Evolutionary conservation across 2,329 filamentous ascomycete species (phyloP).

Genomic region (Orbilia ellipsospora): DNA sequence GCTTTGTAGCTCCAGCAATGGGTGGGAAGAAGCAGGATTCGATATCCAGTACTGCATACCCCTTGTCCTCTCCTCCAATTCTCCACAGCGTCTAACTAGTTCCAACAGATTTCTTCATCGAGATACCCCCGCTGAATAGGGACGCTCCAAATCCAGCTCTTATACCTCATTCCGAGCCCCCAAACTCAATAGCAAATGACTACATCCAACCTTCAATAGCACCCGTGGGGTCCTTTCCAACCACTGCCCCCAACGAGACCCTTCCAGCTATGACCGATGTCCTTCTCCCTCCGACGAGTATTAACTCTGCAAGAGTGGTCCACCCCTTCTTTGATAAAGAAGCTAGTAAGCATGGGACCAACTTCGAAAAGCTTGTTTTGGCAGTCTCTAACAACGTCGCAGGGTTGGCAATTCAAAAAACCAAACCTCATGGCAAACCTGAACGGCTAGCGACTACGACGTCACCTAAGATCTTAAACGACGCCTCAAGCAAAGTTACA

Average conservation of each 20-base stretch:
- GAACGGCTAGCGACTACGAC: conserved; percentile 17
- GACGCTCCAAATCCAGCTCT: conserved; percentile 4
- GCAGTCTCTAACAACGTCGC: not conserved
- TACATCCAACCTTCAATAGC: not conserved
- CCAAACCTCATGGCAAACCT: conserved; percentile 27
- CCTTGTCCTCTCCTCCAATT: not conserved
- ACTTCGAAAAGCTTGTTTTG: not conserved
- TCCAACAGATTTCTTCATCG: conserved; percentile 46
- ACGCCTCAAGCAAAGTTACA: conserved; percentile 29
- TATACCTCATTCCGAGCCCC: not conserved
- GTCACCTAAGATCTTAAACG: conserved; percentile 4
- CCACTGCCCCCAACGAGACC: conserved; percentile 9
- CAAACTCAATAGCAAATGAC: not conserved
- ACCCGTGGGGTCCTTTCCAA: not conserved
- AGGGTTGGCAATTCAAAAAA: conserved; percentile 40
- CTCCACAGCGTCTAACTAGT: conserved; percentile 6
- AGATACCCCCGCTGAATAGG: conserved; percentile 32
- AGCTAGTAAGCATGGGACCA: conserved; percentile 23
- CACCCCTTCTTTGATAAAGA: conserved; percentile 49
- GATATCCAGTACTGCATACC: conserved; percentile 35
- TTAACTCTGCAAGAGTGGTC: conserved; percentile 19
- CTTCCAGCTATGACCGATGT: conserved; percentile 18
- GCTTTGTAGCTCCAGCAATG: conserved; percentile 52
- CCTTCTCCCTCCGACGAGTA: not conserved
- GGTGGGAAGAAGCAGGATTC: conserved; percentile 49